Base-by-base conservation (phyloP, 2,329 filamentous ascomycete genomes). In the Aspergillus amoenus region DNA sequence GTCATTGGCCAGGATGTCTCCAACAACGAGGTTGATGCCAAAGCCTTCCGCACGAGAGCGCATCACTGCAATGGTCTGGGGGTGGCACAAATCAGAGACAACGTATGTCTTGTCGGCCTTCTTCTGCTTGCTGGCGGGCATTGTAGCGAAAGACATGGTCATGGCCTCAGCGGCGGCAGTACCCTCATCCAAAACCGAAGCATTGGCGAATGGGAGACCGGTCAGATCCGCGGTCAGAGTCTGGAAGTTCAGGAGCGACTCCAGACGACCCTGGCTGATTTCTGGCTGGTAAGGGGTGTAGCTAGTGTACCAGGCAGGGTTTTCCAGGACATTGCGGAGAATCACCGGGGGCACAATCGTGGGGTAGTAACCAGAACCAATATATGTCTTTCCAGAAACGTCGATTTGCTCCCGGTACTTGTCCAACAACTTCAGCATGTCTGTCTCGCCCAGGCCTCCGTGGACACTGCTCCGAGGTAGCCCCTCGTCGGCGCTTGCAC, bases 211-310 rank as follows among this genome's bases (percentile, higher is more conserved):
- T 21, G 90, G 85, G 30, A 97, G 82, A 1, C 85, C 91, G 0
- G 93, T 97, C 63, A 97, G 80, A 71, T 97, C 93, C 2, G 88
- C 87, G 8, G 96, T 88, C 79, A 97, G 82, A 17, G 93, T 97
- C 80, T 97, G 93, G 79, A 92, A 97, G 81, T 97, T 97, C 61
- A 97, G 81, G 53, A 97, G 80, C 5, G 91, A 96, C 81, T 97
- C 91, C 61, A 97, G 78, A 55, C 93, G 87, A 37, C 93, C 93
- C 78, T 97, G 93, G 73, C 92, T 96, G 79, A 97, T 96, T 78
- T 97, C 93, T 2, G 93, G 89, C 78, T 97, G 93, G 76, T 97
- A 97, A 15, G 93, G 93, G 0, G 93, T 97, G 75, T 97, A 97
- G 78, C 92, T 96, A 41, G 93, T 97, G 75, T 97, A 97, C 93